These are phyloP conservation scores for Eucalyptus pumila DNA, from an alignment of 345 rosid genomes.

Conservation along the genomic window DNA sequence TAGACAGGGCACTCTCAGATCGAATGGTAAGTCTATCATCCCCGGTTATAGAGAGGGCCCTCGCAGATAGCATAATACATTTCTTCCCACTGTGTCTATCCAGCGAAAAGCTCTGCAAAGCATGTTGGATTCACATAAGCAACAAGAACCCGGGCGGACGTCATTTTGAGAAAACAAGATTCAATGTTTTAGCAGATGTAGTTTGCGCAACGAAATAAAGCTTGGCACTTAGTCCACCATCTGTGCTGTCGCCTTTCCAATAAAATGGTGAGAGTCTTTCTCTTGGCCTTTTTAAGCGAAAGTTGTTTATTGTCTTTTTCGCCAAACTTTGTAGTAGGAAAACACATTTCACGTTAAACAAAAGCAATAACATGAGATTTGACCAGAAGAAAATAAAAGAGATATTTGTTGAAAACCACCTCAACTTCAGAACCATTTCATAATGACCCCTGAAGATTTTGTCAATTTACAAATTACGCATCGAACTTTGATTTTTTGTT, in stretches of 20 bases:
- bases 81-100: constrained; percentile 10
- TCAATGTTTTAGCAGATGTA: neutral
- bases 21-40: too few relatives aligned
- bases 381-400: neutral
- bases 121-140: neutral
- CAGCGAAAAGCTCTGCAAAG: constrained; percentile 10
- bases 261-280: neutral
- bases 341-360: neutral
- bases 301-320: neutral
- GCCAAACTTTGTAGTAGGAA: neutral
- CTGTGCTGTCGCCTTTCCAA: neutral
- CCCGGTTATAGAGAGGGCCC: neutral
- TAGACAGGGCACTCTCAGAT: neutral
- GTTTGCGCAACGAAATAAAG: neutral
- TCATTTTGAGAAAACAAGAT: neutral
- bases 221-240: neutral
- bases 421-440: neutral
- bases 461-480: neutral
- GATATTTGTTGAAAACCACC: neutral
- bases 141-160: neutral
- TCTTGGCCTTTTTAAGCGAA: neutral
- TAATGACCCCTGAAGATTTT: neutral
- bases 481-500: neutral
- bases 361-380: neutral
- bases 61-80: constrained; percentile 9